Conservation (phyloP, 331 rosid genomes). For the Dryas integrifolia region DNA sequence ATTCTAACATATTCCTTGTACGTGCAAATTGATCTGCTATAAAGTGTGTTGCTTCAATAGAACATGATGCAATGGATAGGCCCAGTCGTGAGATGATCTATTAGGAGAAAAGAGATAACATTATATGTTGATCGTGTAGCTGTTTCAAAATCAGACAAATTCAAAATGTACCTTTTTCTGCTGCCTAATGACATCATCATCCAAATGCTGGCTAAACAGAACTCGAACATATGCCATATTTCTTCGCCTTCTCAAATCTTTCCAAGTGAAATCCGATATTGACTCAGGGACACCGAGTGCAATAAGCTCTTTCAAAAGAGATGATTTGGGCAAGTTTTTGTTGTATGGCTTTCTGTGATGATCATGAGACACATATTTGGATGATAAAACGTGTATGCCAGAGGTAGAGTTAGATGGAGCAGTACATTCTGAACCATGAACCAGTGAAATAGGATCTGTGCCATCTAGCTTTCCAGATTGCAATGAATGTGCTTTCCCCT, state of each 20-base stretch:
- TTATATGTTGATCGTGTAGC: not conserved
- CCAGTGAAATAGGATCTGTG: conserved; percentile 27
- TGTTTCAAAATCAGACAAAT: not conserved
- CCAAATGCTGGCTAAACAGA: conserved; percentile 72
- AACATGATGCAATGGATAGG: conserved; percentile 47
- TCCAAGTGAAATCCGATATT: conserved; percentile 25
- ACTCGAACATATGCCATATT: conserved; percentile 49
- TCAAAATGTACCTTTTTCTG: conserved; percentile 63
- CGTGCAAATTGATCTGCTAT: conserved; percentile 69
- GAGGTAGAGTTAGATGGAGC: conserved; percentile 22
- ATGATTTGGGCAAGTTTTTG: conserved; percentile 43
- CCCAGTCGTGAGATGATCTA: conserved; percentile 55
- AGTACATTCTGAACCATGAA: conserved; percentile 28
- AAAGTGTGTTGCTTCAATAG: conserved; percentile 70
- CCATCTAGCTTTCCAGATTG: conserved; percentile 1
- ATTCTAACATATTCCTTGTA: conserved; percentile 78
- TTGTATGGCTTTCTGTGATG: conserved; percentile 32
- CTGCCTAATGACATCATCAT: conserved; percentile 47
- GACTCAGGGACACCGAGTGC: conserved; percentile 45
- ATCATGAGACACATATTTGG: conserved; percentile 20
- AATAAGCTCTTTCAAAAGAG: conserved; percentile 48
- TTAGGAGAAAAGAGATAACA: conserved; percentile 25
- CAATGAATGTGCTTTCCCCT: conserved; percentile 29
- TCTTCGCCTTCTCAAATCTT: conserved; percentile 55
- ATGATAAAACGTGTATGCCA: conserved; percentile 28